Evolutionary conservation across 768 basidiomycete genomes (phyloP).

Genomic region (Coprinopsis sp.): DNA sequence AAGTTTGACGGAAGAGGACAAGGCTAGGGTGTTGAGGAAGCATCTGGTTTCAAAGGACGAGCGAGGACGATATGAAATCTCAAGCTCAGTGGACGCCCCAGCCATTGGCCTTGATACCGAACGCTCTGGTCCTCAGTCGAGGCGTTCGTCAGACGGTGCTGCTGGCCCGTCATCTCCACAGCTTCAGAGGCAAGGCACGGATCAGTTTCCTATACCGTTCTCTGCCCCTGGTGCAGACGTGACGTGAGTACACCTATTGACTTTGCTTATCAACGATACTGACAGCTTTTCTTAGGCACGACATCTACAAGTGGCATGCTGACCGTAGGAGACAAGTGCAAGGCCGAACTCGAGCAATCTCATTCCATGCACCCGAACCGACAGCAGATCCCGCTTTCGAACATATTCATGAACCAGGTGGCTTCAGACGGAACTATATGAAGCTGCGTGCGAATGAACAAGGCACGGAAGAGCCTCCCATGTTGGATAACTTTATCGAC

Average conservation of each 20-base stretch:
- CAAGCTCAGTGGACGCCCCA: constrained; percentile 24
- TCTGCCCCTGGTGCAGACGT: constrained; percentile 85
- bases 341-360: constrained; percentile 64
- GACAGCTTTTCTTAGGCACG: constrained; percentile 49
- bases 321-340: constrained; percentile 60
- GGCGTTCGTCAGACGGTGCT: constrained; percentile 19
- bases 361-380: constrained; percentile 55
- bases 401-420: constrained; percentile 93
- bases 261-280: constrained; percentile 3
- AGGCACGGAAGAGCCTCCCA: constrained; percentile 54
- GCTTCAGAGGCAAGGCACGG: constrained; percentile 45
- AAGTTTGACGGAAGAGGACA: constrained; percentile 74
- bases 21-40: constrained; percentile 70
- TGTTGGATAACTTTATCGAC: constrained; percentile 86
- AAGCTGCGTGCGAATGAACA: constrained; percentile 66
- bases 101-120: constrained; percentile 18
- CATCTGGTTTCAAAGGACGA: constrained; percentile 79
- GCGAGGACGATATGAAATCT: constrained; percentile 31
- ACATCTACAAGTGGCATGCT: constrained; percentile 93
- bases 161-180: constrained; percentile 3
- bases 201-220: constrained; percentile 85
- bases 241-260: constrained; percentile 65
- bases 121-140: constrained; percentile 16
- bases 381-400: constrained; percentile 75
- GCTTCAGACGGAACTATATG: constrained; percentile 88